Base-by-base conservation (phyloP, 2,329 filamentous ascomycete species). In the Apiospora marii region DNA sequence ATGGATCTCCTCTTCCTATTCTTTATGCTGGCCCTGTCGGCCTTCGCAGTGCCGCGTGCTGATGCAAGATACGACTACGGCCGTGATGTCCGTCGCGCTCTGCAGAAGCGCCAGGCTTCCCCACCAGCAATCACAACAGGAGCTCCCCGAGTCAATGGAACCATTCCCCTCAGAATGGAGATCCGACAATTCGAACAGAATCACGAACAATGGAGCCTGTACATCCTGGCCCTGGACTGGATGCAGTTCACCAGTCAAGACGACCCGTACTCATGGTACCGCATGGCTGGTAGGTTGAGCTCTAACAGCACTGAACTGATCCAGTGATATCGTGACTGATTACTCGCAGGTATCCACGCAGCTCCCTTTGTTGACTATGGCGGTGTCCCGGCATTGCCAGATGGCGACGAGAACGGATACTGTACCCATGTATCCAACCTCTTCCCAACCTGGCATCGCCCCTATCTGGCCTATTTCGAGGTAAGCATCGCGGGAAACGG, bases 401-500 rank as follows among this genome's bases (percentile, higher is more conserved):
- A 88, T 1, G 89, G 87, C 73, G 84, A 86, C 72, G 83, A 85
- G 51, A 85, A 87, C 22, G 94, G 94, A 69, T 97, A 95, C 80
- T 97, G 94, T 80, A 89, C 90, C 19, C 94, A 97, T 82, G 89
- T 87, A 34, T 93, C 92, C 1, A 90, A 92, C 53, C 84, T 96
- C 22, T 96, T 97, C 80, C 90, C 92, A 51, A 88, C 91, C 51
- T 97, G 94, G 94, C 94, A 97, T 85, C 89, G 94, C 69, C 93
- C 94, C 0, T 97, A 96, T 81, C 85, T 96, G 73, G 87, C 86
- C 43, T 80, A 90, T 69, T 89, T 89, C 72, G 89, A 91, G 84
- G 89, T 88, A 79, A 70, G 58, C 48, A 64, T 13, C 44, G 24
- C 48, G 6, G 14, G 8, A 37, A 24, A 16, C 3, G 4, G 37